Conservation (phyloP, 192 early-diverging fungal species). For the Geranomyces variabilis region DNA sequence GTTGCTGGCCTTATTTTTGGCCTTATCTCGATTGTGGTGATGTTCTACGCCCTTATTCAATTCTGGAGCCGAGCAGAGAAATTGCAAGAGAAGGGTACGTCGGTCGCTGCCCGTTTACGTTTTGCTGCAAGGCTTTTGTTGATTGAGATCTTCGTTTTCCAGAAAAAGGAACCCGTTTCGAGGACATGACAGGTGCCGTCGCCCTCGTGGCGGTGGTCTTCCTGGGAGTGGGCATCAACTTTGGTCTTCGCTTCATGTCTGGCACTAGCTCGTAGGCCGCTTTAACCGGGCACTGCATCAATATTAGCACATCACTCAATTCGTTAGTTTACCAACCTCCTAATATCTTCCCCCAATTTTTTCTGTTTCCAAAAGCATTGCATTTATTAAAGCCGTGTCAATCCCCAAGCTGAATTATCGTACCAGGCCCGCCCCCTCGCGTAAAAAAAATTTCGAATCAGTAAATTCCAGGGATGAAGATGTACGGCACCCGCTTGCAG, state of each 20-base stretch:
- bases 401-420: too few species aligned
- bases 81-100: constrained; percentile 54
- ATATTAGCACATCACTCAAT: neutral
- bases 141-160: too few species aligned
- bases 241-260: constrained; percentile 32
- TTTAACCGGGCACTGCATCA: too few species aligned
- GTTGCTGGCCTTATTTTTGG: constrained; percentile 64
- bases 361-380: too few species aligned
- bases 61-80: constrained; percentile 61
- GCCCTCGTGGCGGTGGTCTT: constrained; percentile 64
- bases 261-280: neutral
- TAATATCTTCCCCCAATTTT: too few species aligned
- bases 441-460: constrained; percentile 5
- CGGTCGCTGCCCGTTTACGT: constrained; percentile 13
- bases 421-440: too few species aligned
- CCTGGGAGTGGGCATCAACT: constrained; percentile 41
- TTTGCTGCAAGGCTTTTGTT: neutral
- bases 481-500: constrained; percentile 77
- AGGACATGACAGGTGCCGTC: constrained; percentile 65
- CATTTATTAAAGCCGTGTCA: too few species aligned
- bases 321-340: neutral
- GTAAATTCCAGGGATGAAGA: constrained; percentile 74
- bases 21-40: constrained; percentile 57
- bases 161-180: constrained; percentile 40
- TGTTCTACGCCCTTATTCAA: constrained; percentile 67